Conservation (phyloP, 1,139 yeast genomes). For the Magnusiomyces fungicola region DNA sequence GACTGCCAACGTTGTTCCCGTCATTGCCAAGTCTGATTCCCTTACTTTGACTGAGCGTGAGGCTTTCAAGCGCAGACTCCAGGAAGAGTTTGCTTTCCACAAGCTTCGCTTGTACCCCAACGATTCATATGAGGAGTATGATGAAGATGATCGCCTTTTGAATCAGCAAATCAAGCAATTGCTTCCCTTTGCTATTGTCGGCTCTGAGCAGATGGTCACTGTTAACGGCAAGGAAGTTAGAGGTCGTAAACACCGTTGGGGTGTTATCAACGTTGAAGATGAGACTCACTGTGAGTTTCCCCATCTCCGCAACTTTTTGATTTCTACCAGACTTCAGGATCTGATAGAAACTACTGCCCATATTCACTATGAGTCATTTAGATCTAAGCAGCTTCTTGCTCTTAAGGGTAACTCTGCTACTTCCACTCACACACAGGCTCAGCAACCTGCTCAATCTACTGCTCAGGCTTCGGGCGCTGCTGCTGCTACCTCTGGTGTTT, state of each 20-base stretch:
- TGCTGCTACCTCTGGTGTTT: neutral
- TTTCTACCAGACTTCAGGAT: constrained; percentile 93
- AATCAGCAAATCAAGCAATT: constrained; percentile 42
- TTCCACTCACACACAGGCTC: neutral
- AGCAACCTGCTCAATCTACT: neutral
- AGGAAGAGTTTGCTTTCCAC: constrained; percentile 68
- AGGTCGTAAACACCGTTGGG: constrained; percentile 94
- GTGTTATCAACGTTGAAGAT: constrained; percentile 78
- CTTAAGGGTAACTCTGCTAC: constrained; percentile 71
- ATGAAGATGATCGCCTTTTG: constrained; percentile 43
- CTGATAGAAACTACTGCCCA: constrained; percentile 87
- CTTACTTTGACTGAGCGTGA: constrained; percentile 80
- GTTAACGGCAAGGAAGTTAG: constrained; percentile 65
- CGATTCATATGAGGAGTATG: constrained; percentile 71
- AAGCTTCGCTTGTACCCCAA: constrained; percentile 81
- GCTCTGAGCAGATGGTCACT: constrained; percentile 74
- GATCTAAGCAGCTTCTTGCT: constrained; percentile 89
- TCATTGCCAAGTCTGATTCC: constrained; percentile 89
- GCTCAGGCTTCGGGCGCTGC: neutral
- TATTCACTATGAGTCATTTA: constrained; percentile 85
- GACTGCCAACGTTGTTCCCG: constrained; percentile 89
- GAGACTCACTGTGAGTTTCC: constrained; percentile 93
- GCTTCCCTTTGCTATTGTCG: constrained; percentile 92
- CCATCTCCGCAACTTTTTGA: constrained; percentile 84
- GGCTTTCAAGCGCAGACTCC: constrained; percentile 60